phyloP scores from a whole-genome alignment of 2,329 filamentous ascomycete genomes.

The Nemania sp. region DNA sequence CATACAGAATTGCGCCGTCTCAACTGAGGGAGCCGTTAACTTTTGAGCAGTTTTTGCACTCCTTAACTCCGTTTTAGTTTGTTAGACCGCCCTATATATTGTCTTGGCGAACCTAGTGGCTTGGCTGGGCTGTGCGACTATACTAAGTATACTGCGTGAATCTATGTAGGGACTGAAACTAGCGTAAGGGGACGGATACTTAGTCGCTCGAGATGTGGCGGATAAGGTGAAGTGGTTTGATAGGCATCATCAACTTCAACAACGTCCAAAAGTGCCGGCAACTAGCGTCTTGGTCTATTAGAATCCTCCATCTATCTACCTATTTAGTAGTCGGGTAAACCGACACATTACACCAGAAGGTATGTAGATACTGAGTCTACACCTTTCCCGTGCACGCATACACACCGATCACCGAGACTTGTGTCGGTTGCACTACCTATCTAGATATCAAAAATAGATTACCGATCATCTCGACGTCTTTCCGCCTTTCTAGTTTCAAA shows the following conservation, averaged over 20 bases:
- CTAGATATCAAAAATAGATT: neutral
- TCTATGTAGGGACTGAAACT: neutral
- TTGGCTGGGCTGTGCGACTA: constrained; percentile 33
- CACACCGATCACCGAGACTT: neutral
- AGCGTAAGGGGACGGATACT: constrained; percentile 7
- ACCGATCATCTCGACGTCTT: neutral
- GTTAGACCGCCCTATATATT: constrained; percentile 11
- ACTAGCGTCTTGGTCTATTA: constrained; percentile 15
- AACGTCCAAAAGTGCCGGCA: neutral
- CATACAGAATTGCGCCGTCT: neutral
- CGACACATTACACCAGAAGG: neutral
- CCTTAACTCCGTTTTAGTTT: constrained; percentile 28
- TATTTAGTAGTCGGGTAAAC: neutral
- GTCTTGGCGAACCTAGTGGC: constrained; percentile 35
- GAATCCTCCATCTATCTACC: neutral
- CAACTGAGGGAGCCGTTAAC: constrained; percentile 33
- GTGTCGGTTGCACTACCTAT: neutral
- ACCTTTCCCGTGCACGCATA: neutral
- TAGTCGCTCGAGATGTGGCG: neutral
- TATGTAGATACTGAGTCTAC: neutral
- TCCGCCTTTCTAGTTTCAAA: neutral
- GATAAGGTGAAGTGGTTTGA: neutral
- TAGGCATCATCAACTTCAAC: constrained; percentile 2
- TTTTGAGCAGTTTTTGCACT: constrained; percentile 8
- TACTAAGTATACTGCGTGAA: neutral